These are phyloP conservation scores for Exophiala sp. DNA, from an alignment of 2,329 filamentous ascomycete genomes.

Conservation along the genomic window DNA sequence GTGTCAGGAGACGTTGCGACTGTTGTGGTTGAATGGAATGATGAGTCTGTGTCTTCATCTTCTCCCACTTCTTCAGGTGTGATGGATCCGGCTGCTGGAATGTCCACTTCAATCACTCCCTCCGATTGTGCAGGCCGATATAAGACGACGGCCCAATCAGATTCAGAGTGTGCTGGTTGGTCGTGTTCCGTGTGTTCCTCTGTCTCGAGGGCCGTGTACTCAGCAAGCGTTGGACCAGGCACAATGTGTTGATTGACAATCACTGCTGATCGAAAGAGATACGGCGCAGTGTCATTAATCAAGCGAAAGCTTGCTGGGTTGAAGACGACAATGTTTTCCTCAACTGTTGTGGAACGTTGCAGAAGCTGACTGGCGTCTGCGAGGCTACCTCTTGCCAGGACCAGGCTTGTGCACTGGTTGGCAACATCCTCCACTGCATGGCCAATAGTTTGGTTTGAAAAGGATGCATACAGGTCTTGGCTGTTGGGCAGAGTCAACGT, in stretches of 20 bases:
- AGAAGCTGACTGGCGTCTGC: neutral
- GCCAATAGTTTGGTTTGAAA: neutral
- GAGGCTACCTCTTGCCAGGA: neutral
- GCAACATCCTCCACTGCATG: neutral
- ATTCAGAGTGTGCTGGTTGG: too few species aligned
- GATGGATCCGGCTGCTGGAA: neutral
- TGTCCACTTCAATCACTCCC: too few species aligned
- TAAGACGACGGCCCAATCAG: too few species aligned
- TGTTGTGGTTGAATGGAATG: neutral
- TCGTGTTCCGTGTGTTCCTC: too few species aligned
- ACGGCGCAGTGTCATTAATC: too few species aligned
- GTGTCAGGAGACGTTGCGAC: neutral
- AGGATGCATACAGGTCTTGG: neutral
- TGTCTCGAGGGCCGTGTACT: too few species aligned
- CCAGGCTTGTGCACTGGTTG: neutral
- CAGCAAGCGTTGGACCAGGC: too few species aligned
- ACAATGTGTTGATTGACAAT: too few species aligned
- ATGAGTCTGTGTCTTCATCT: neutral
- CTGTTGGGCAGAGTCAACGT: neutral
- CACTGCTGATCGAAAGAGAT: too few species aligned
- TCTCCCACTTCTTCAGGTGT: neutral
- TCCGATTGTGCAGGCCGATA: too few species aligned
- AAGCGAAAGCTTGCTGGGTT: too few species aligned
- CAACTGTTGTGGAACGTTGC: neutral
- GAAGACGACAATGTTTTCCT: neutral